These are phyloP conservation scores for Lachnellula cervina DNA, from an alignment of 2,329 filamentous ascomycete genomes.

Conservation along the genomic window DNA sequence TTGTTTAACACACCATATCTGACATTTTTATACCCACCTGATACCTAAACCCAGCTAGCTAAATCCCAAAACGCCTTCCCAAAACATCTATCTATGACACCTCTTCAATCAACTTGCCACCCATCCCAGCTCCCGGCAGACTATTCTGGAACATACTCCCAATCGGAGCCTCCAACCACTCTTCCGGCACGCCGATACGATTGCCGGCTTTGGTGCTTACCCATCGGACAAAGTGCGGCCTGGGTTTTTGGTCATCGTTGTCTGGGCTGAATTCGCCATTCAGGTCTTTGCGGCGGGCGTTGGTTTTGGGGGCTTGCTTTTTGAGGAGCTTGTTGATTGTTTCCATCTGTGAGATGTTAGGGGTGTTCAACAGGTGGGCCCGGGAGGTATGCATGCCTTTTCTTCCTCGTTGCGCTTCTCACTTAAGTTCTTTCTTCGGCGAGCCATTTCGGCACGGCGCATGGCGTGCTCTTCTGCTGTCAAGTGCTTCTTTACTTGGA, in stretches of 20 bases:
- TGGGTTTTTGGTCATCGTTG: conserved; percentile 43
- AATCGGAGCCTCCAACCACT: conserved; percentile 60
- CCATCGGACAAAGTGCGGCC: conserved; percentile 65
- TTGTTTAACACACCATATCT: too few species aligned
- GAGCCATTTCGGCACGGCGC: conserved; percentile 68
- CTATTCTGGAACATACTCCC: conserved; percentile 52
- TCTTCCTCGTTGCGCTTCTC: conserved; percentile 77
- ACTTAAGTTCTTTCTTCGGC: conserved; percentile 66
- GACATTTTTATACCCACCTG: too few species aligned
- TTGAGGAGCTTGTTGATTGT: conserved; percentile 88
- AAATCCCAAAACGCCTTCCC: neutral
- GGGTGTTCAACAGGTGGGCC: neutral
- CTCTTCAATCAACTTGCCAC: conserved; percentile 31
- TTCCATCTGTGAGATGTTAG: conserved; percentile 58
- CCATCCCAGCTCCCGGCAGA: conserved; percentile 20
- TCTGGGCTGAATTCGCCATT: conserved; percentile 44
- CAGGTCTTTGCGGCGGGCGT: conserved; percentile 39
- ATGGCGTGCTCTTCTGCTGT: conserved; percentile 70
- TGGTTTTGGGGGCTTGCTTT: conserved; percentile 76
- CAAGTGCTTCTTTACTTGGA: conserved; percentile 68
- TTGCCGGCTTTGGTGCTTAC: conserved; percentile 62
- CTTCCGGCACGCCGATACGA: conserved; percentile 59
- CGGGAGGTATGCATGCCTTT: conserved; percentile 47
- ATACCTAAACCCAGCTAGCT: too few species aligned
- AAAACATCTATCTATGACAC: conserved; percentile 18